A percentile compares a stretch with the other conserved stretches of the same genome.
Evolutionary conservation across 129 eudicot genomes (phyloP).

Genomic region (Erigeron canadensis): DNA sequence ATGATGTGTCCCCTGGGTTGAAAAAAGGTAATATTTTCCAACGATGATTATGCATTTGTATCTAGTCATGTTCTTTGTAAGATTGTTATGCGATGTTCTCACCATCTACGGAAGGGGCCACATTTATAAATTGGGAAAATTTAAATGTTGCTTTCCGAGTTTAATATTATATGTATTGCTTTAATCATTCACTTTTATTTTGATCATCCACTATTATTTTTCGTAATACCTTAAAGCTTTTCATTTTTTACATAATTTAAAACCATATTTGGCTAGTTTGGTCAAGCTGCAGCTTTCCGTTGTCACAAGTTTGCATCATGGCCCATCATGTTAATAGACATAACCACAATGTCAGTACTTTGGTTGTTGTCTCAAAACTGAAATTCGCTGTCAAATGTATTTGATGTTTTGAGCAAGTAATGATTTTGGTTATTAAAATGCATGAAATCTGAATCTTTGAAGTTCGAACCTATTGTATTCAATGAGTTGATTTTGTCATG

Average conservation of each 20-base stretch:
- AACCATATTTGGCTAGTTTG: neutral
- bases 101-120: neutral
- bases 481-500: neutral
- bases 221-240: neutral
- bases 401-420: neutral
- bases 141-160: neutral
- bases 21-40: conserved; percentile 63
- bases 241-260: neutral
- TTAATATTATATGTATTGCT: neutral
- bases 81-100: neutral
- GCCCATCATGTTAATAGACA: neutral
- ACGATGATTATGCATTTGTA: neutral
- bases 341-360: neutral
- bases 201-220: neutral
- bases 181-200: neutral
- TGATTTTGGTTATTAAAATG: neutral
- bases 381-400: neutral
- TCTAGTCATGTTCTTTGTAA: neutral
- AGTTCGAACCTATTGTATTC: neutral
- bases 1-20: conserved; percentile 90
- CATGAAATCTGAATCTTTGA: neutral
- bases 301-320: neutral
- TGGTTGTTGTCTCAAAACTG: neutral
- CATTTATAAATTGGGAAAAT: neutral
- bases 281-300: no score